Evolutionary conservation across 768 basidiomycete genomes (phyloP).

Genomic region (Suillus discolor): DNA sequence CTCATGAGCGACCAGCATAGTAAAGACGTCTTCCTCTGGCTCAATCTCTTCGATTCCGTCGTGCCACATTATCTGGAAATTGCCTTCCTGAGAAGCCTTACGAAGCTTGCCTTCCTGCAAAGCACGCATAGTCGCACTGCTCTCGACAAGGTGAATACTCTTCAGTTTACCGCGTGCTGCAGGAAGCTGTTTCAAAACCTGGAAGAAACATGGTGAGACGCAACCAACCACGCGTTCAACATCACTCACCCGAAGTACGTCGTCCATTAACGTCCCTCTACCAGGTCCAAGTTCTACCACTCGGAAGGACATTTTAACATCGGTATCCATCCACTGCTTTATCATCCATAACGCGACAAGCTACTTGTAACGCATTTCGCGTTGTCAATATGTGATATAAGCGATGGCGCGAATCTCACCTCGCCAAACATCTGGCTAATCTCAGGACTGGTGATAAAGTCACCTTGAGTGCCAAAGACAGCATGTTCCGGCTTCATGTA

Average conservation of each 20-base stretch:
- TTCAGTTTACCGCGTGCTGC: constrained; percentile 36
- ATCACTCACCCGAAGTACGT: constrained; percentile 76
- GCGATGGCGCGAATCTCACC: constrained; percentile 48
- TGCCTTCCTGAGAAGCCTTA: constrained; percentile 26
- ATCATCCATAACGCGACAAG: constrained; percentile 86
- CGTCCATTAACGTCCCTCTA: constrained; percentile 87
- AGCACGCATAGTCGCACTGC: constrained; percentile 64
- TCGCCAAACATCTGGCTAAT: constrained; percentile 97
- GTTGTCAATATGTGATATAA: neutral
- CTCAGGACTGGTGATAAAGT: constrained; percentile 97
- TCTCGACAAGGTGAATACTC: constrained; percentile 81
- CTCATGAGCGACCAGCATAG: constrained; percentile 92
- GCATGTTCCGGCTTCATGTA: constrained; percentile 76
- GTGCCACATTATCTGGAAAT: constrained; percentile 65
- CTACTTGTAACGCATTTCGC: constrained; percentile 41
- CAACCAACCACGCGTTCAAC: neutral
- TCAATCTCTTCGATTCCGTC: constrained; percentile 71
- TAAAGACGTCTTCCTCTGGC: constrained; percentile 54
- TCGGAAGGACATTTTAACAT: constrained; percentile 53
- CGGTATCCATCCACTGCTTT: constrained; percentile 67
- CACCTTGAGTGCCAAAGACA: constrained; percentile 85
- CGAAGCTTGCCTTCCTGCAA: constrained; percentile 60
- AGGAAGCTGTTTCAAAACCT: constrained; percentile 58
- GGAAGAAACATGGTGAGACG: neutral
- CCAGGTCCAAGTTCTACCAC: constrained; percentile 95